Evolutionary conservation across 495 filamentous ascomycete genomes (phyloP), one percentile per base, ranked within the genome.

Genomic region (Aspergillus mulundensis): DNA sequence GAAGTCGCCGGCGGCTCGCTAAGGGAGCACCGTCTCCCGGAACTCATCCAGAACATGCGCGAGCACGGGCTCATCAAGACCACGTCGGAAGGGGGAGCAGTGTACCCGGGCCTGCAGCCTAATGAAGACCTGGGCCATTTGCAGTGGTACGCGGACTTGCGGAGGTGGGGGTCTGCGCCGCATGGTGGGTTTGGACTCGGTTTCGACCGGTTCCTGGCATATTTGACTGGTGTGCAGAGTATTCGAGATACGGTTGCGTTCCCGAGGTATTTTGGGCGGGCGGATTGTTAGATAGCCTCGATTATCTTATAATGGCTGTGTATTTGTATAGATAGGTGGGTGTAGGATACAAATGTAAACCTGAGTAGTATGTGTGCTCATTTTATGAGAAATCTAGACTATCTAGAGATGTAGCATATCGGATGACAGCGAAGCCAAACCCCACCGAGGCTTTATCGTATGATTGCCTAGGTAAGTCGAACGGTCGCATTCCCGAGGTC

Each of bases 131-230:
- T 80, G 7, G 76, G 77, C 19, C 74, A 72, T 58, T 77, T 98
- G 14, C 81, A 88, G 57, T 98, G 94, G 94, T 98, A 97, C 68
- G 73, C 90, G n/a, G 94, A 98, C 65, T 80, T 98, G 44, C 86
- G 94, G 45, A 87, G 88, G 53, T 98, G 90, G 84, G 94, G 94
- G 23, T 91, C 86, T 62, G 88, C 91, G 30, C 91, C 92, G n/a
- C 94, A 97, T 67, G 94, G 94, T 24, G 94, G 94, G 2, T 98
- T 97, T 72, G 94, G 94, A 2, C 67, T 97, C 49, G 94, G 94
- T 0, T 95, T 97, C 68, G 94, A 98, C 75, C 82, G 94, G 40
- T 79, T 97, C 51, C 67, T 98, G 61, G 83, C 85, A 58, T 97
- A 96, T 71, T 78, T 98, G 56, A 80, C 88, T 14, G 92, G 91